phyloP scores from a whole-genome alignment of 2,329 filamentous ascomycete species.

The Aspergillus aculeatinus region DNA sequence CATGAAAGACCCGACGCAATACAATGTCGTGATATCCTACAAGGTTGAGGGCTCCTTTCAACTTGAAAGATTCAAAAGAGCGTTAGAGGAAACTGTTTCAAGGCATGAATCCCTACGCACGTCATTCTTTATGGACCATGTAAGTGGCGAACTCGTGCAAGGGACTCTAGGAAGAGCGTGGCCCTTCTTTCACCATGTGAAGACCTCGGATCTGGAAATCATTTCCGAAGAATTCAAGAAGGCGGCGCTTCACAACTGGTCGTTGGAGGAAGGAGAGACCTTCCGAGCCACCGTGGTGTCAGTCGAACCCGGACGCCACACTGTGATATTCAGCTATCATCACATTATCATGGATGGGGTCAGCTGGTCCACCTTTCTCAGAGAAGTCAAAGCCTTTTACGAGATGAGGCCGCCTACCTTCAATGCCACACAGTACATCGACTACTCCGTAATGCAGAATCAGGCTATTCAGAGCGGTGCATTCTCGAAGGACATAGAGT shows the following conservation, averaged over 20 bases:
- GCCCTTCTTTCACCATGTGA: neutral
- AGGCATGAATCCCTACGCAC: constrained; percentile 1
- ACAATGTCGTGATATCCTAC: constrained; percentile 3
- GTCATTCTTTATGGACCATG: neutral
- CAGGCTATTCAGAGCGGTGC: neutral
- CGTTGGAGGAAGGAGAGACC: neutral
- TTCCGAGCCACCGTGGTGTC: constrained; percentile 1
- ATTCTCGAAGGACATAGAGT: neutral
- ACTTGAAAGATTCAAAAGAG: neutral
- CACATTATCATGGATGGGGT: constrained; percentile 20
- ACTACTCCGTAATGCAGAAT: constrained; percentile 4
- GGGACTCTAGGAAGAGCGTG: neutral
- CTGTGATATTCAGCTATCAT: constrained; percentile 11
- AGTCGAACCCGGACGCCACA: neutral
- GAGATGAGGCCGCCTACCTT: neutral
- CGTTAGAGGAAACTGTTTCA: neutral
- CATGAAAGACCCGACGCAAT: constrained; percentile 5
- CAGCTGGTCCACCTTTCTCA: constrained; percentile 4
- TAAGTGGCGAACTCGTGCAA: neutral
- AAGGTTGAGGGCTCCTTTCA: neutral
- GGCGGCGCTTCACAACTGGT: neutral
- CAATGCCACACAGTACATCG: neutral
- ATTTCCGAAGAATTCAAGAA: neutral
- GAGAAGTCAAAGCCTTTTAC: neutral
- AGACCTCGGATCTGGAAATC: neutral